Evolutionary conservation across 129 eudicot species (phyloP).

Genomic region (Ambrosia trifida): DNA sequence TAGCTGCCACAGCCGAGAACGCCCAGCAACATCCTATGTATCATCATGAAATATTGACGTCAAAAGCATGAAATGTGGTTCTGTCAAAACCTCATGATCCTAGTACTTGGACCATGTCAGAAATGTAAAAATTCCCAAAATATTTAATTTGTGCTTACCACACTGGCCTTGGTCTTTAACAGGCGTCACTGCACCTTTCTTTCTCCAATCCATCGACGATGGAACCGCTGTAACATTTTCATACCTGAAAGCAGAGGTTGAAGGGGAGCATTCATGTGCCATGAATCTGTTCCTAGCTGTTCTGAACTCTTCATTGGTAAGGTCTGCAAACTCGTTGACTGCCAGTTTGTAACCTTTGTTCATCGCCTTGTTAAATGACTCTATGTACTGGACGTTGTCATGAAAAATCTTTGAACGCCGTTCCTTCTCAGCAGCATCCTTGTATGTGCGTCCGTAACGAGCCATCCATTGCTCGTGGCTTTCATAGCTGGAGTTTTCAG

Average conservation of each 20-base stretch:
- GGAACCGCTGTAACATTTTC: slow-evolving; percentile 35
- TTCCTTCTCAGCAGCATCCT: slow-evolving; percentile 33
- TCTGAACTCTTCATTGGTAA: slow-evolving; percentile 39
- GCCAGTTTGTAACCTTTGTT: slow-evolving; percentile 32
- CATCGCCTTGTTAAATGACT: slow-evolving; percentile 37
- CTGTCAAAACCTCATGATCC: background rate
- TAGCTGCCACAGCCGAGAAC: slow-evolving; percentile 33
- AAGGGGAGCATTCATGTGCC: slow-evolving; percentile 27
- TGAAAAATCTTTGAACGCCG: slow-evolving; percentile 30
- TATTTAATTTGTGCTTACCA: slow-evolving; percentile 20
- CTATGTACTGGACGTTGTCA: slow-evolving; percentile 34
- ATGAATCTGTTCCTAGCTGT: slow-evolving; percentile 27
- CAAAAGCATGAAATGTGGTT: background rate
- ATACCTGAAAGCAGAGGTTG: slow-evolving; percentile 25
- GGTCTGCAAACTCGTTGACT: slow-evolving; percentile 40
- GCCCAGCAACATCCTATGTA: slow-evolving; percentile 36
- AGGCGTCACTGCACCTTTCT: slow-evolving; percentile 40
- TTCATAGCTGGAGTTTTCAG: slow-evolving; percentile 16
- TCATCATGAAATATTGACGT: background rate
- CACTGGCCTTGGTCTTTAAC: slow-evolving; percentile 51
- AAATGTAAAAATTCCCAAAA: background rate
- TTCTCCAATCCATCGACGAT: slow-evolving; percentile 43
- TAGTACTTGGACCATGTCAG: background rate
- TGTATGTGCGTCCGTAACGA: slow-evolving; percentile 36
- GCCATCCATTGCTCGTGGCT: slow-evolving; percentile 44